Conservation (phyloP, 2,329 filamentous ascomycete species). For the Gaeumannomyces tritici region DNA sequence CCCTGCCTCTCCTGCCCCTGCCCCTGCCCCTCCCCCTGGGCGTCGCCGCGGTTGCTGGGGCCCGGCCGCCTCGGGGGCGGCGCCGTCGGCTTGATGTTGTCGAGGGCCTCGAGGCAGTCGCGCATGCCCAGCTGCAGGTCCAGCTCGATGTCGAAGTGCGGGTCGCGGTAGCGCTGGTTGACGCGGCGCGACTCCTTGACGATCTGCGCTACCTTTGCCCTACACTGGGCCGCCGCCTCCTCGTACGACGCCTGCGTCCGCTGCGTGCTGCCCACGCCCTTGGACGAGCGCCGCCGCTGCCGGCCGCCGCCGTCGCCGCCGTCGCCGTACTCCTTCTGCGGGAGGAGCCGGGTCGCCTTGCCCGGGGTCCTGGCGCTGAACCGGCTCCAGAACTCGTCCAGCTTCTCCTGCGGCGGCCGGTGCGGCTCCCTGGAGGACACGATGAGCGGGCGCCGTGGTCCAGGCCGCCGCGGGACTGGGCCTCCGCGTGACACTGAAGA, state of each 20-base stretch:
- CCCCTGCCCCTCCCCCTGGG: background rate
- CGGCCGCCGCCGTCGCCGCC: too few species aligned
- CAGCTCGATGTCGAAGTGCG: slow-evolving; percentile 77
- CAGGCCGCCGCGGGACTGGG: too few species aligned
- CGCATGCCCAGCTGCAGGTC: slow-evolving; percentile 54
- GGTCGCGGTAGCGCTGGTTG: slow-evolving; percentile 79
- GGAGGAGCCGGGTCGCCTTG: slow-evolving; percentile 62
- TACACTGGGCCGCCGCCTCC: slow-evolving; percentile 60
- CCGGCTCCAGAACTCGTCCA: slow-evolving; percentile 65
- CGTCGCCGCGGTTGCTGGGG: background rate
- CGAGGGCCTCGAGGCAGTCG: slow-evolving; percentile 33
- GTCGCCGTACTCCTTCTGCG: slow-evolving; percentile 51
- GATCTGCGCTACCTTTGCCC: slow-evolving; percentile 52
- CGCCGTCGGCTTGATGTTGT: slow-evolving; percentile 6
- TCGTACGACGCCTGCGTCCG: slow-evolving; percentile 58
- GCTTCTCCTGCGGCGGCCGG: slow-evolving; percentile 54
- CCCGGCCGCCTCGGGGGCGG: background rate
- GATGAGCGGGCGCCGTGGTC: too few species aligned
- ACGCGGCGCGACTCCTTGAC: slow-evolving; percentile 59
- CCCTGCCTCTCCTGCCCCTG: background rate
- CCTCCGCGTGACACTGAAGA: background rate
- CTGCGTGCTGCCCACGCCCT: slow-evolving; percentile 36
- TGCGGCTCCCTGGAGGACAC: slow-evolving; percentile 26
- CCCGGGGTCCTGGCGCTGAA: slow-evolving; percentile 63
- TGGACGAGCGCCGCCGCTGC: slow-evolving; percentile 44